Evolutionary conservation across 2,329 filamentous ascomycete species (phyloP), one percentile per base, ranked within the genome.

Genomic region (Arthroderma sp.): DNA sequence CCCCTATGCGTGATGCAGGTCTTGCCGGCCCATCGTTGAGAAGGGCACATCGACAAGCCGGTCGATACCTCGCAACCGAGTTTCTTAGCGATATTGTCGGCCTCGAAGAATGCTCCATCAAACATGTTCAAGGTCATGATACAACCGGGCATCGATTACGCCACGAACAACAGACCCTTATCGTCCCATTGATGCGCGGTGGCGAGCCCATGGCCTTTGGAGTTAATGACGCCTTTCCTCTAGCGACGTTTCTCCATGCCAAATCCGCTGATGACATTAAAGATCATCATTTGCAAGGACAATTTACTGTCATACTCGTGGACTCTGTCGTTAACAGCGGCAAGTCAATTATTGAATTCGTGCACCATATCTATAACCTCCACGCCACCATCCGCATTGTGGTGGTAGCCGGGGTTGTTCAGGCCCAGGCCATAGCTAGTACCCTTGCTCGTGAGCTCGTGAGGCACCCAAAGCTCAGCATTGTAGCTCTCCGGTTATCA

Each of bases 261-360:
- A 56, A 56, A 1, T 1, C 50, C 33, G 50, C 56, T 1, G 43
- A 54, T 0, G 69, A 79, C 32, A 50, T 80, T 36, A 58, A 58
- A 38, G 2, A 29, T 0, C 36, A 67, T 1, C 68, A 75, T 51
- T 7, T 80, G 0, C 5, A 58, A 1, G 58, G 53, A 1, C 56
- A 60, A 38, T 40, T 46, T 9, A 71, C 61, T 0, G 53, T 79
- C 1, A 51, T 81, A 1, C 56, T 81, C 3, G 74, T 80, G 1
- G 78, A 80, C 53, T 76, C 72, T 0, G 75, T 80, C 1, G 58
- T 80, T n/a, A 78, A 81, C 49, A 76, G 54, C 29, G 75, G 77
- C 4, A 66, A 66, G 42, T 68, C 71, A 0, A 53, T 77, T 4
- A 46, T 68, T 1, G 54, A 70, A 1, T 78, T 76, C 51, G 59